Base-by-base conservation (phyloP, 2,329 filamentous ascomycete genomes). In the Pseudogymnoascus verrucosus region DNA sequence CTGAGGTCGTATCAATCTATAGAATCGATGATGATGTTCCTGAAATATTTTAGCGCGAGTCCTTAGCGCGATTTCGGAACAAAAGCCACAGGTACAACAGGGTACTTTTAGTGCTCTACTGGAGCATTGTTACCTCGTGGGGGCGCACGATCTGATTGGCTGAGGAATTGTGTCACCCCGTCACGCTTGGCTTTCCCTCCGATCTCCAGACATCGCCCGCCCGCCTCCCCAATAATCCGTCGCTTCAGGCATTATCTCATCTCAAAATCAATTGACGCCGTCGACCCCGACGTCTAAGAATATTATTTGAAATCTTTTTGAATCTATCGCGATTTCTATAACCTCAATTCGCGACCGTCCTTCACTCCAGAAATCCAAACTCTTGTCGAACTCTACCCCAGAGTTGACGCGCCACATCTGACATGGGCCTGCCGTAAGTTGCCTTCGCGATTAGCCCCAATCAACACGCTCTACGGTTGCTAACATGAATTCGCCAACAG, bases 401-500 rank as follows among this genome's bases (percentile, higher is more conserved):
- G 47, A 54, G 47, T 54, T 54, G 14, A 54, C 47, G 47, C 47
- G 47, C 47, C 47, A 54, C 47, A 54, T 54, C n/a, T 54, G 47
- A 54, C 47, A 54, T 54, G 47, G 47, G 47, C 47, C 47, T 54
- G 8, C 47, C 47, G 47, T 54, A 10, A 54, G 47, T 54, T 31
- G 47, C 47, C 26, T 54, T 54, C 47, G 47, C 47, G 47, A 54
- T 54, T 54, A 54, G 47, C 47, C 47, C n/a, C 47, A 54, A 54
- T 54, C 47, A 54, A 31, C 47, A 54, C n/a, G 14, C 26, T 54
- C n/a, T 54, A 8, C 26, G 26, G n/a, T 16, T 54, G 47, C 47
- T 54, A 54, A 54, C 47, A 31, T 44, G 61, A 28, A 44, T 19
- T 60, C 57, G 12, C 19, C 47, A 40, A 63, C 57, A 74, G 72